Percentiles rank a stretch among this genome's conserved stretches.
Conservation (phyloP, 257 asterid genomes). For the Ligustrum vulgare region DNA sequence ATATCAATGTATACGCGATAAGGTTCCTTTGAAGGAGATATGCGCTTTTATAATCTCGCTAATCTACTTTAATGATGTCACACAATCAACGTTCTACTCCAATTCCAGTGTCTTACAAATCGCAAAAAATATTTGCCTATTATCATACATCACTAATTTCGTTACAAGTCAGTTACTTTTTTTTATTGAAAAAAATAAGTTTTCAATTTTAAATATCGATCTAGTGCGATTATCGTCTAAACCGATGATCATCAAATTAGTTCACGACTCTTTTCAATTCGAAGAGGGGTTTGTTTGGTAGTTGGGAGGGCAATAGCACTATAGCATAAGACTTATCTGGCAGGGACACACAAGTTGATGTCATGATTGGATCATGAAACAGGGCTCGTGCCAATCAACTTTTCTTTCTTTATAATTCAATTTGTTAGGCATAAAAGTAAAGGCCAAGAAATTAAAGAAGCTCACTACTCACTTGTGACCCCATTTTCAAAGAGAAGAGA, state of each 20-base stretch:
- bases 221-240: too few species aligned
- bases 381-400: slow-evolving; percentile 68
- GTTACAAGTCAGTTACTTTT: neutral
- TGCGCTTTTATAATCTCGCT: neutral
- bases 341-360: slow-evolving; percentile 53
- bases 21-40: neutral
- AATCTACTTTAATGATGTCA: too few species aligned
- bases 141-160: neutral
- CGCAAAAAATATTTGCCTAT: neutral
- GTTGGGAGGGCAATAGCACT: slow-evolving; percentile 30
- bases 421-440: slow-evolving; percentile 57
- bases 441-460: slow-evolving; percentile 41
- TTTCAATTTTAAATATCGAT: neutral
- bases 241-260: too few species aligned
- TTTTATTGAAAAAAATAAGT: neutral
- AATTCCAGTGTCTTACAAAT: too few species aligned
- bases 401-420: slow-evolving; percentile 37
- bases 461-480: slow-evolving; percentile 37
- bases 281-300: slow-evolving; percentile 25
- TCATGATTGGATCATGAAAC: slow-evolving; percentile 77
- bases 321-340: slow-evolving; percentile 46
- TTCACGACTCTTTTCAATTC: too few species aligned
- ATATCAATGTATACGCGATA: too few species aligned
- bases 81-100: too few species aligned
- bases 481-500: slow-evolving; percentile 30